phyloP scores from a whole-genome alignment of 257 asterid genomes.

The Penstemon barbatus region DNA sequence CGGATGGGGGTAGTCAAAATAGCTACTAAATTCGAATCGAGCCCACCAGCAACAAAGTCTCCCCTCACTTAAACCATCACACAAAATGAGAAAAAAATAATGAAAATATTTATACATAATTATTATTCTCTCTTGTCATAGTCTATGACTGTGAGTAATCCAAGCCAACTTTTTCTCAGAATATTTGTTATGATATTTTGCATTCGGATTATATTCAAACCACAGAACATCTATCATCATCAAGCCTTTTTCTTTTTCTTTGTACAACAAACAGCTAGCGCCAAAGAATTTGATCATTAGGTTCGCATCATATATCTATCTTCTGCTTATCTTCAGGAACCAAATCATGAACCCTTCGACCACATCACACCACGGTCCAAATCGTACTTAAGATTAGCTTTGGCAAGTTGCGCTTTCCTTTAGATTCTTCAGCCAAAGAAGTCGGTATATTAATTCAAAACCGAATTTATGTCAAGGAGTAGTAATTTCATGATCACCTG shows the following conservation, averaged over 20 bases:
- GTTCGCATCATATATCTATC: constrained; percentile 14
- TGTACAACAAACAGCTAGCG: constrained; percentile 16
- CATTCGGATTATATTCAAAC: constrained; percentile 22
- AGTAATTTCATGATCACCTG: background rate
- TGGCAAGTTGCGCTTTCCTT: constrained; percentile 21
- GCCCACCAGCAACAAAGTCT: too few species aligned
- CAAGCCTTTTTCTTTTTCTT: background rate
- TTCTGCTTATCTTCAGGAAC: constrained; percentile 26
- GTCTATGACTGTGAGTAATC: background rate
- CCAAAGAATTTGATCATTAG: constrained; percentile 15
- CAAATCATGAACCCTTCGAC: constrained; percentile 23
- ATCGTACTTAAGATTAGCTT: background rate
- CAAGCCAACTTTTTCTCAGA: constrained; percentile 25
- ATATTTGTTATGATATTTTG: constrained; percentile 25
- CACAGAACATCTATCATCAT: constrained; percentile 24
- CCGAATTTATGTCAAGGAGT: background rate
- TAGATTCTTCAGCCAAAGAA: constrained; percentile 13
- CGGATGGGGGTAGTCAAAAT: too few species aligned
- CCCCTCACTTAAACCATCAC: too few species aligned
- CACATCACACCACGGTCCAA: background rate
- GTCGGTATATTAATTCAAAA: background rate
- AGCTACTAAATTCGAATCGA: too few species aligned
- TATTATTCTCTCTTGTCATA: constrained; percentile 16
- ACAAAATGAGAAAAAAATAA: too few species aligned
- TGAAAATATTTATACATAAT: background rate